Evolutionary conservation across 2,329 filamentous ascomycete genomes (phyloP), one percentile per base, ranked within the genome.

Genomic region (Fusarium algeriense): DNA sequence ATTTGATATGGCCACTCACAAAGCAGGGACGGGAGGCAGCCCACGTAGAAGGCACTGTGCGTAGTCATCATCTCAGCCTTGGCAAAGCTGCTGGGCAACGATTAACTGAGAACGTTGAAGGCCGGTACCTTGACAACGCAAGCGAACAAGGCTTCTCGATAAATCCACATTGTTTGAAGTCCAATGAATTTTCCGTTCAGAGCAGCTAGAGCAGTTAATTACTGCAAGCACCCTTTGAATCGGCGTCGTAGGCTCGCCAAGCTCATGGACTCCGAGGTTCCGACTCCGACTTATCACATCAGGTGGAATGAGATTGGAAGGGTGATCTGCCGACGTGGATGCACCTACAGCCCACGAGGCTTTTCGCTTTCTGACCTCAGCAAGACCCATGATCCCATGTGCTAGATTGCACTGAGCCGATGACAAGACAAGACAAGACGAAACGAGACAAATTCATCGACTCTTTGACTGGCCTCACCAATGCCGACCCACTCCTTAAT

Each of bases 111-210:
- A 60, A 43, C 68, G 56, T 70, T 71, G 65, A 73, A 55, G 70
- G 38, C 56, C 26, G 59, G 56, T 67, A 71, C 70, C 70, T 73
- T 69, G 63, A 58, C 70, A 72, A 71, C 70, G 62, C 59, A 73
- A 73, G 54, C 70, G 70, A 73, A 45, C 58, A 70, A 46, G 48
- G 48, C 59, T 52, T 59, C 35, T 20, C 17, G 20, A 32, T 26
- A 73, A 71, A 66, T 73, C 55, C 52, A 56, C 41, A 65, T 44
- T 64, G 66, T 64, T 73, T 61, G 52, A 67, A 19, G 50, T 46
- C 49, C 30, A 54, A 54, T 37, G 19, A 34, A 56, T 58, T 60
- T 34, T 44, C 45, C 60, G 58, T 43, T 65, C 20, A 43, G 20
- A 50, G 23, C 55, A 28, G 5, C 20, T 49, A 26, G 43, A 28